Conservation (phyloP, 1,139 yeast genomes). For the Blastobotrys persicus region DNA sequence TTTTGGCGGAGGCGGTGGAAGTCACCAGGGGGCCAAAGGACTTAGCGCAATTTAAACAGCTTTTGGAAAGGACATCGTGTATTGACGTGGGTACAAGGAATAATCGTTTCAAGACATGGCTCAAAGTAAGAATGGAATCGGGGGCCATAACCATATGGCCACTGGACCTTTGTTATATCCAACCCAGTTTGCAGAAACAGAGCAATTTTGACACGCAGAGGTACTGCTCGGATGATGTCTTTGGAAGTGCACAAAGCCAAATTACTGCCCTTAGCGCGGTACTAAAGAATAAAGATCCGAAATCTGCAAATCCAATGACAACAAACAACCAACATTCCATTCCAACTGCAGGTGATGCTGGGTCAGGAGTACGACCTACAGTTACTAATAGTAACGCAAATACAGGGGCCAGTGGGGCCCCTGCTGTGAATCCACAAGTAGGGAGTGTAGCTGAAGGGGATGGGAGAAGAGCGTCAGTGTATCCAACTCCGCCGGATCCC, state of each 20-base stretch:
- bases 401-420: not conserved
- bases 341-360: not conserved
- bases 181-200: conserved; percentile 7
- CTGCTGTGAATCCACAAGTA: conserved; percentile 1
- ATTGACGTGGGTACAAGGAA: conserved; percentile 39
- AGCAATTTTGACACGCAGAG: conserved; percentile 11
- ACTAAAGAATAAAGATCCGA: not conserved
- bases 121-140: conserved; percentile 21
- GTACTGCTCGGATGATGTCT: conserved; percentile 13
- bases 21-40: conserved; percentile 49
- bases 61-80: conserved; percentile 56
- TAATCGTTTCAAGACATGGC: conserved; percentile 20
- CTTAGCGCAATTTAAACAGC: conserved; percentile 47
- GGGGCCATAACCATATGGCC: conserved; percentile 21
- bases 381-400: not conserved
- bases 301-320: not conserved
- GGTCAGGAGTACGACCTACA: not conserved
- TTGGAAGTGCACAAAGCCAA: conserved; percentile 10
- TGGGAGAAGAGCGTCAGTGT: conserved; percentile 21
- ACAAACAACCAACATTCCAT: not conserved
- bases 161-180: conserved; percentile 20
- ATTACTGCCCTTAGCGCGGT: conserved; percentile 7
- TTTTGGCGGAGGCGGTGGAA: conserved; percentile 61
- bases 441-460: conserved; percentile 2
- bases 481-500: conserved; percentile 42